A percentile compares a stretch with the other conserved stretches of the same genome.
Conservation (phyloP, 371 early-diverging fungal species). For the Dipsacomyces acuminosporus region DNA sequence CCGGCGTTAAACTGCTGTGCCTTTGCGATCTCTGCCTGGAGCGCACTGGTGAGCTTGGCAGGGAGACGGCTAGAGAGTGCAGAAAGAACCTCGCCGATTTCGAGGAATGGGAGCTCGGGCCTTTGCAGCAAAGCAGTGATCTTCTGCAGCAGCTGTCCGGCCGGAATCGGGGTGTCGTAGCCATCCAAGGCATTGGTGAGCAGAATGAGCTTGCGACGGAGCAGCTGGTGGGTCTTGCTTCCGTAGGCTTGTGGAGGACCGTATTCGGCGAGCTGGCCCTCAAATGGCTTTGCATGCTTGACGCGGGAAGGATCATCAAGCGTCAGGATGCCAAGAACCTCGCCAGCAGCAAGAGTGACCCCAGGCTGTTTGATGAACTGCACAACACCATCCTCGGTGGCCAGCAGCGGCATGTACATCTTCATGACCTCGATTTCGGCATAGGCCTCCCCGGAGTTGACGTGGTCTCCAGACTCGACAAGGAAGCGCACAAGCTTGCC, state of each 20-base stretch:
- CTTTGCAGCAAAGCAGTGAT: slow-evolving; percentile 69
- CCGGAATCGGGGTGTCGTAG: slow-evolving; percentile 75
- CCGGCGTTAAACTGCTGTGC: slow-evolving; percentile 19
- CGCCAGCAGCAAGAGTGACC: slow-evolving; percentile 80
- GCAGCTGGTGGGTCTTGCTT: slow-evolving; percentile 81
- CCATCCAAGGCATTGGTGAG: slow-evolving; percentile 82
- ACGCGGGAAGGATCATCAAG: slow-evolving; percentile 92
- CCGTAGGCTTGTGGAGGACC: slow-evolving; percentile 70
- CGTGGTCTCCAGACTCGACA: slow-evolving; percentile 86
- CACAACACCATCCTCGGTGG: slow-evolving; percentile 85
- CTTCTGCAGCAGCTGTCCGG: slow-evolving; percentile 62
- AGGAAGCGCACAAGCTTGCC: slow-evolving; percentile 94
- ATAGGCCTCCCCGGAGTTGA: slow-evolving; percentile 85
- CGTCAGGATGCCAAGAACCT: slow-evolving; percentile 85
- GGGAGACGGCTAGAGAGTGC: slow-evolving; percentile 86
- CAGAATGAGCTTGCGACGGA: slow-evolving; percentile 56
- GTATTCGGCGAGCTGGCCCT: slow-evolving; percentile 75
- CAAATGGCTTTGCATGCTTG: slow-evolving; percentile 82
- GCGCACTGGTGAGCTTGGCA: slow-evolving; percentile 57
- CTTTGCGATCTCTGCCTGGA: slow-evolving; percentile 39
- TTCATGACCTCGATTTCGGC: slow-evolving; percentile 99
- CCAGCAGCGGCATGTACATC: slow-evolving; percentile 97
- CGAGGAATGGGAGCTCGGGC: slow-evolving; percentile 81
- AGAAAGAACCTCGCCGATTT: slow-evolving; percentile 76
- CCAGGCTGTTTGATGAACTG: slow-evolving; percentile 89